Evolutionary conservation across 345 rosid genomes (phyloP), one percentile per base, ranked within the genome.

Genomic region (Populus nigra): DNA sequence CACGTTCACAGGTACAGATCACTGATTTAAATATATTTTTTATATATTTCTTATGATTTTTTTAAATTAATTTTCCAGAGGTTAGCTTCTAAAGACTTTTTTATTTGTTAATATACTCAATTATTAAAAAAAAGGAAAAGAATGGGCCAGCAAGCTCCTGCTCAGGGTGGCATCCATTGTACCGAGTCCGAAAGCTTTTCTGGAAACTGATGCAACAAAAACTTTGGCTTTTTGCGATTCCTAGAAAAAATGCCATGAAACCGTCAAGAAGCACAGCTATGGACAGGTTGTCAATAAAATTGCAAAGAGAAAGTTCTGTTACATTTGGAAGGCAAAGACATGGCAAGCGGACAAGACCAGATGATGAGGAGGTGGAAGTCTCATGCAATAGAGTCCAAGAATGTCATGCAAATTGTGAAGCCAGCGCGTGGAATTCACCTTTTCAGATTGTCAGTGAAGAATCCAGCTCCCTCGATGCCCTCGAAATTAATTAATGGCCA

Each of bases 391-490:
- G 67, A 7, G 63, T 71, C 80, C 80, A 77, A 82, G 57, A 76
- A 29, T 59, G 29, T 11, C 77, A 82, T 77, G 85, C 85, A 79
- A 73, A 50, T 25, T 71, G 49, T 20, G 23, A 55, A 8, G 23
- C 72, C 66, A 47, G 85, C 85, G 78, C 88, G 84, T 85, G 85
- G 76, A 76, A n/a, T 2, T 4, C 70, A 72, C 73, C 2, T 68
- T 65, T 50, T 7, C 17, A 53, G 36, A 12, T 35, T 74, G 59
- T 39, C 72, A 71, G 74, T 2, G 43, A 39, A 47, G 69, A 57
- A 36, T 33, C 17, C 23, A 15, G 8, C 20, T 2, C 78, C 50
- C 79, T 31, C 69, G 62, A 38, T 76, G 13, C 27, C 10, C 63
- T n/a, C 15, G n/a, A 1, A 3, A n/a, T 59, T 59, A n/a, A 59